These are phyloP conservation scores for Linnemannia elongata DNA, from an alignment of 192 early-diverging fungal species.

Conservation along the genomic window DNA sequence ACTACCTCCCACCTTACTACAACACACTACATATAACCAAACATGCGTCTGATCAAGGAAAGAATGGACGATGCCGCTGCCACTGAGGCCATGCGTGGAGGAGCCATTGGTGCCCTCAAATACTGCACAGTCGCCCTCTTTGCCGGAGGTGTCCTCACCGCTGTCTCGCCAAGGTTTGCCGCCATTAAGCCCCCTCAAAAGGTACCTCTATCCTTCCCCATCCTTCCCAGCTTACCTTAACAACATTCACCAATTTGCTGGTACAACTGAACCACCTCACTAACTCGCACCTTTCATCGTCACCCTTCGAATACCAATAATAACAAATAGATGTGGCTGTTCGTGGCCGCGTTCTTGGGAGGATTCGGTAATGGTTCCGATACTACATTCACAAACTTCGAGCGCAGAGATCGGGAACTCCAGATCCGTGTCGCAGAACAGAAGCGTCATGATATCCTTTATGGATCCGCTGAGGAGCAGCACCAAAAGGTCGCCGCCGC, in stretches of 20 bases:
- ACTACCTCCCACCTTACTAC: not conserved
- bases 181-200: conserved; percentile 51
- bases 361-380: conserved; percentile 56
- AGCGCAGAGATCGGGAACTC: conserved; percentile 48
- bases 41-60: conserved; percentile 52
- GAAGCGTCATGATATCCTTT: conserved; percentile 46
- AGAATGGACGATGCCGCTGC: conserved; percentile 48
- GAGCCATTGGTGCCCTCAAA: conserved; percentile 48
- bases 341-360: conserved; percentile 50
- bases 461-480: conserved; percentile 20
- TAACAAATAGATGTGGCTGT: conserved; percentile 37
- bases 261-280: not conserved
- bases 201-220: conserved; percentile 13
- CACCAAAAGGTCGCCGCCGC: conserved; percentile 5
- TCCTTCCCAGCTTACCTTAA: not conserved
- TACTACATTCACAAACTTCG: conserved; percentile 54
- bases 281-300: not conserved
- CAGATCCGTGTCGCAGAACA: conserved; percentile 45
- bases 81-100: conserved; percentile 49
- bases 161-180: conserved; percentile 28
- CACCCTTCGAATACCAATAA: not conserved
- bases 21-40: not conserved
- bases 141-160: conserved; percentile 43
- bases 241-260: not conserved
- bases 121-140: conserved; percentile 52